Evolutionary conservation across 768 basidiomycete species (phyloP), one percentile per base, ranked within the genome.

Genomic region (Pulveroboletus sp.): DNA sequence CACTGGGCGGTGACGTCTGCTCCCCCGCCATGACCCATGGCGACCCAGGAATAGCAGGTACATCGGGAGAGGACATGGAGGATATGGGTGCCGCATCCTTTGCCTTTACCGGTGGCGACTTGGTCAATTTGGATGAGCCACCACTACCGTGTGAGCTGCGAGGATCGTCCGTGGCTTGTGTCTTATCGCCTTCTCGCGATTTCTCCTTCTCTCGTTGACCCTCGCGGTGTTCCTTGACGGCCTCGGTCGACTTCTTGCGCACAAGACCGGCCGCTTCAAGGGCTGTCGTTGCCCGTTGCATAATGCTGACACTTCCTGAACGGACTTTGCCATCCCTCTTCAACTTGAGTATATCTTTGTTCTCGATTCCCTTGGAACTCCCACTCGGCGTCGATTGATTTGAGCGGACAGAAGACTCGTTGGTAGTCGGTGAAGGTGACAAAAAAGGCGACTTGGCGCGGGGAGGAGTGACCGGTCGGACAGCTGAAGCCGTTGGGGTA

Each of bases 231-330:
- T 85, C 85, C 50, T 74, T 75, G 10, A 91, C 80, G 6, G 72
- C 85, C 63, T 93, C 91, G 0, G 79, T 69, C 5, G 85, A 87
- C 68, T 88, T 92, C 70, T 93, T 92, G 51, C 85, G 72, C 40
- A 92, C 87, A 10, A 94, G 68, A 3, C 90, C 87, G 12, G 86
- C 87, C 10, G 89, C 91, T 64, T 91, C 90, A 21, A 93, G 75
- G 2, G 88, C 91, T 1, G 92, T 95, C 2, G 93, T 94, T 0
- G 92, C 94, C 21, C 94, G 82, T 59, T 97, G 94, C 79, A 98
- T 90, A 66, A 98, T 97, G 60, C 87, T 94, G 43, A 98, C 90
- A 49, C 94, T 95, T 6, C 92, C 89, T 2, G 91, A 84, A 14
- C 94, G 77, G 21, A 69, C 72, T 64, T 94, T 94, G 24, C 68